These are phyloP conservation scores for Phytophthora aleatoria DNA, from an alignment of 352 stramenopile genomes.

Conservation along the genomic window DNA sequence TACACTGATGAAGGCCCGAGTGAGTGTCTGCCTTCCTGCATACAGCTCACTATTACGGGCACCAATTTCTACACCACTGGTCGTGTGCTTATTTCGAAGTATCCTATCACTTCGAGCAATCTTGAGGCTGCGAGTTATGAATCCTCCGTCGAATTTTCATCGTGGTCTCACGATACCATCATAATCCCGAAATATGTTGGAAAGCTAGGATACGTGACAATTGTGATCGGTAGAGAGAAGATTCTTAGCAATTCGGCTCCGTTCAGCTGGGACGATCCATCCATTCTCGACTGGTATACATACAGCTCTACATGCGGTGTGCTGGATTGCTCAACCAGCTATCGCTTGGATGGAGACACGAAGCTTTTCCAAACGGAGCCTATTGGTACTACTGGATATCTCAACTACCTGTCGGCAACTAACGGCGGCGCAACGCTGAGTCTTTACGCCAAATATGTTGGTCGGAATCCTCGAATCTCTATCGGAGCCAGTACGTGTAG, in stretches of 20 bases:
- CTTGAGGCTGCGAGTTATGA: slow-evolving; percentile 29
- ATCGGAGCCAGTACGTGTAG: slow-evolving; percentile 38
- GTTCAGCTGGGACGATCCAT: slow-evolving; percentile 68
- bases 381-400: slow-evolving; percentile 28
- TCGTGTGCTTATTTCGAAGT: slow-evolving; percentile 45
- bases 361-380: slow-evolving; percentile 40
- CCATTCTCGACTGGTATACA: slow-evolving; percentile 63
- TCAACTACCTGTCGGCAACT: slow-evolving; percentile 48
- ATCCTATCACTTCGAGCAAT: slow-evolving; percentile 33
- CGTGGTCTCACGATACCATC: slow-evolving; percentile 54
- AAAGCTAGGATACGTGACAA: slow-evolving; percentile 51
- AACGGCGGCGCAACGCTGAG: slow-evolving; percentile 47
- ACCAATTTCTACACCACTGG: slow-evolving; percentile 57
- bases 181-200: slow-evolving; percentile 46
- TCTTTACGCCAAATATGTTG: slow-evolving; percentile 63
- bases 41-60: slow-evolving; percentile 57
- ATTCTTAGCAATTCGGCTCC: slow-evolving; percentile 55
- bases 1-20: slow-evolving; percentile 64
- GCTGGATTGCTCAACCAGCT: slow-evolving; percentile 52
- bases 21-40: slow-evolving; percentile 48
- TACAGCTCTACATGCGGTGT: slow-evolving; percentile 43
- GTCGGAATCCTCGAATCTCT: slow-evolving; percentile 42
- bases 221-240: slow-evolving; percentile 46
- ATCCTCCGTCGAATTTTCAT: slow-evolving; percentile 21
- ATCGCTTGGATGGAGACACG: slow-evolving; percentile 50